Evolutionary conservation across 371 early-diverging fungal species (phyloP).

Genomic region (Lichtheimia hyalospora): DNA sequence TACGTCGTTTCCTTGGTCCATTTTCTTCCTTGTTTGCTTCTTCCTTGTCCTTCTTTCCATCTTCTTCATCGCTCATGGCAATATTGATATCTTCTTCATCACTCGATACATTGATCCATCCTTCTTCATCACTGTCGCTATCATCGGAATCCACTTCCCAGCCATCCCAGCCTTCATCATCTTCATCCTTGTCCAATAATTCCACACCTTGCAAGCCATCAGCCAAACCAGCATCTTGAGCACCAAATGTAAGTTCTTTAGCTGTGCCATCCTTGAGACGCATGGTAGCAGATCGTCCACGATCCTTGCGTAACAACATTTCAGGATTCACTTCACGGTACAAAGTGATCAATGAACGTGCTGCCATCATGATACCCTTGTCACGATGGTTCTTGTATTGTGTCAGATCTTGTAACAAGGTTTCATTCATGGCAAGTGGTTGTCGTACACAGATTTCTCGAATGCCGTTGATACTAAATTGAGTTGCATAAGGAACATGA

Average conservation of each 20-base stretch:
- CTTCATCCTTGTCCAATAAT: slow-evolving; percentile 47
- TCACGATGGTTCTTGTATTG: slow-evolving; percentile 90
- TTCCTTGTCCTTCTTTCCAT: slow-evolving; percentile 21
- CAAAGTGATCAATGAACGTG: slow-evolving; percentile 83
- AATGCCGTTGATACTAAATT: slow-evolving; percentile 78
- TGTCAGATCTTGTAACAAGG: slow-evolving; percentile 84
- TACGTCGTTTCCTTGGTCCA: slow-evolving; percentile 31
- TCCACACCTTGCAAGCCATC: slow-evolving; percentile 83
- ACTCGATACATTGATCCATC: slow-evolving; percentile 46
- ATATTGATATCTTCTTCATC: slow-evolving; percentile 51
- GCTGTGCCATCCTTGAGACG: slow-evolving; percentile 65
- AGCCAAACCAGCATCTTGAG: slow-evolving; percentile 48
- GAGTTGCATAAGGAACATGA: not conserved
- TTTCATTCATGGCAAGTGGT: slow-evolving; percentile 88
- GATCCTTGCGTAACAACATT: slow-evolving; percentile 86
- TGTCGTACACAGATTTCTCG: slow-evolving; percentile 91
- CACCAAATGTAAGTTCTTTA: slow-evolving; percentile 67
- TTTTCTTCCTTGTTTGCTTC: slow-evolving; percentile 3
- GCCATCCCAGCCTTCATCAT: slow-evolving; percentile 64
- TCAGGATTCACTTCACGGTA: slow-evolving; percentile 95
- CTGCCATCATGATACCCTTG: slow-evolving; percentile 91
- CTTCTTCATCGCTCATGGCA: slow-evolving; percentile 38
- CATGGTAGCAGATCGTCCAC: slow-evolving; percentile 84
- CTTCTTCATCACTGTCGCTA: slow-evolving; percentile 51
- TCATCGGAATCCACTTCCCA: slow-evolving; percentile 58